Percentiles rank a stretch among this genome's conserved stretches.
phyloP scores from a whole-genome alignment of 257 asterid species.

The Coffea eugenioides region DNA sequence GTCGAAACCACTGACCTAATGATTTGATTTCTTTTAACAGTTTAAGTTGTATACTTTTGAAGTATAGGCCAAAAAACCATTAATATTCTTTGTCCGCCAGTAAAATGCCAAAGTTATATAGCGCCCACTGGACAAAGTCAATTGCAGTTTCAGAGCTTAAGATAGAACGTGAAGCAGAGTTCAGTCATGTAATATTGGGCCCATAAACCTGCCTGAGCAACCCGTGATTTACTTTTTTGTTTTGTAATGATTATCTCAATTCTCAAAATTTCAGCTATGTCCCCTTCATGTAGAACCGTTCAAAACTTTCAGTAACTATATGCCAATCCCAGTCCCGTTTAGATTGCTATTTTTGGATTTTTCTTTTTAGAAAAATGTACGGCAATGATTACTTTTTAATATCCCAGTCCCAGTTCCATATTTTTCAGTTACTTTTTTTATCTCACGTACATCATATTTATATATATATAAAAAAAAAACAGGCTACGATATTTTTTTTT shows the following conservation, averaged over 20 bases:
- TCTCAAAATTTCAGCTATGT: neutral
- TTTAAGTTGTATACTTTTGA: too few species aligned
- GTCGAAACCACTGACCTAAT: too few species aligned
- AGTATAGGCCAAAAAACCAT: neutral
- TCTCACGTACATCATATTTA: too few species aligned
- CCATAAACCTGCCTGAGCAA: neutral
- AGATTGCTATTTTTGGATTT: too few species aligned
- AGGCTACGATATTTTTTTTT: too few species aligned
- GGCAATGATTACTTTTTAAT: too few species aligned
- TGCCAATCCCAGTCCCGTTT: neutral
- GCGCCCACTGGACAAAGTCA: neutral
- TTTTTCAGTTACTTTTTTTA: too few species aligned
- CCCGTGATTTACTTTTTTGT: conserved; percentile 4
- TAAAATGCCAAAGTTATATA: neutral
- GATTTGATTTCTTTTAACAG: neutral
- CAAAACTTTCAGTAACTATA: neutral
- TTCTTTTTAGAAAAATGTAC: too few species aligned
- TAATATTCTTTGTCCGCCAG: neutral
- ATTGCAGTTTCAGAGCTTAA: neutral
- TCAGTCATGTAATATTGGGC: neutral
- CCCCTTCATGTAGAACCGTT: neutral
- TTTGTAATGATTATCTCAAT: neutral
- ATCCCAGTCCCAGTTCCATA: too few species aligned
- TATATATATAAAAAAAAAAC: too few species aligned
- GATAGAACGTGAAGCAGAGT: neutral